These are phyloP conservation scores for Eucalyptus erythrocorys DNA, from an alignment of 345 rosid genomes.

Conservation along the genomic window DNA sequence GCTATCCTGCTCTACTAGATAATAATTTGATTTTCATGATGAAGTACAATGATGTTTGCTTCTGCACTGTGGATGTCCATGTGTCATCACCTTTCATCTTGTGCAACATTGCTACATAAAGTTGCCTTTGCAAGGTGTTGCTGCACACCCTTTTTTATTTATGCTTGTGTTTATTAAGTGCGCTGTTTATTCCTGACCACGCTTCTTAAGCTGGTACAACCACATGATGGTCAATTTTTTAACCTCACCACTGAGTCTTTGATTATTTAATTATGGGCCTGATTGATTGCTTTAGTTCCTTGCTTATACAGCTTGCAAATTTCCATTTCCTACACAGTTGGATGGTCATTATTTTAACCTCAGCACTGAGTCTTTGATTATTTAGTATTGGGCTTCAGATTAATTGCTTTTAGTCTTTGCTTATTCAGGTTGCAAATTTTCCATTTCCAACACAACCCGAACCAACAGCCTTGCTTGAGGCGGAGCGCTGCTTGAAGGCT, in stretches of 20 bases:
- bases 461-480: conserved; percentile 46
- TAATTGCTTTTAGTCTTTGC: background rate
- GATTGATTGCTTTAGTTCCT: background rate
- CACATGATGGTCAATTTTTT: background rate
- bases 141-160: background rate
- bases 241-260: background rate
- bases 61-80: background rate
- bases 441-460: conserved; percentile 93
- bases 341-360: background rate
- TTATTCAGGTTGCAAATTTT: conserved; percentile 64
- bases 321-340: conserved; percentile 90
- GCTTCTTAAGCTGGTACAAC: background rate
- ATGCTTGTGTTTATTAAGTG: background rate
- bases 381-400: background rate
- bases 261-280: background rate
- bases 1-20: background rate
- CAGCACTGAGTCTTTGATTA: background rate
- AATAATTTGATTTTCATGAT: background rate
- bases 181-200: background rate
- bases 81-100: background rate
- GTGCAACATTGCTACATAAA: background rate
- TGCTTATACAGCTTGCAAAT: conserved; percentile 43
- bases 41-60: background rate
- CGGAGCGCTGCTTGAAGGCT: conserved; percentile 58
- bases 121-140: background rate